Base-by-base conservation (phyloP, 2,329 filamentous ascomycete species). In the Phoma sp. region DNA sequence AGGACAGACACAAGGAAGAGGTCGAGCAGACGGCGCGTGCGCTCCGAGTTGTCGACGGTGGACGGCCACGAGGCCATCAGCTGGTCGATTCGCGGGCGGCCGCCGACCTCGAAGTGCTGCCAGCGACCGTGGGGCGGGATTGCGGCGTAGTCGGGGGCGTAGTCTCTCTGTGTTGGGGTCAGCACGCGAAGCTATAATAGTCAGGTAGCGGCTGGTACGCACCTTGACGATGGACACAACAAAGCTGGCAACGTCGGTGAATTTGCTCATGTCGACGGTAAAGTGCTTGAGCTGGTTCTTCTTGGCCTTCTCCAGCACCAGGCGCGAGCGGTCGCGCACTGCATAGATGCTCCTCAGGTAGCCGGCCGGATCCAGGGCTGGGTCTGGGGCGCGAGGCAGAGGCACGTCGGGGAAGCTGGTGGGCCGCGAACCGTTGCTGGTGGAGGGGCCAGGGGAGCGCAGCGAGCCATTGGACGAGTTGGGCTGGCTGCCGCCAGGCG, bases 191-290 rank as follows among this genome's bases (percentile, higher is more conserved):
- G 47, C 36, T 18, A 18, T 30, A 13, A 41, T 14, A 18, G 18
- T 18, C 18, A 18, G 18, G 18, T 18, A 18, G 18, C 18, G 18
- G 18, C 18, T 18, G 18, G 18, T 68, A 39, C 82, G 62, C 79
- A 93, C 92, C 89, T 96, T 96, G 80, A 97, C 96, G 60, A 97
- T 93, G 36, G 89, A 88, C n/a, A 93, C 88, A 8, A 96, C 89
- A 72, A 96, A 96, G 39, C 84, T 84, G 11, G 93, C 91, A 1
- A 93, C 93, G 61, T 93, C 89, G 40, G 82, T 77, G 72, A 96
- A 93, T 76, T 93, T 96, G 76, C 76, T 77, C 82, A 93, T 86
- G 75, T 97, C 93, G 42, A 96, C 91, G 61, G 90, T 88, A 67
- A 97, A 97, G 73, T 97, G 93, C 64, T 84, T 85, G 58, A 96